Percentiles rank a stretch among this genome's conserved stretches.
Evolutionary conservation across 2,329 filamentous ascomycete genomes (phyloP).

Genomic region (Plenodomus biglobosus): DNA sequence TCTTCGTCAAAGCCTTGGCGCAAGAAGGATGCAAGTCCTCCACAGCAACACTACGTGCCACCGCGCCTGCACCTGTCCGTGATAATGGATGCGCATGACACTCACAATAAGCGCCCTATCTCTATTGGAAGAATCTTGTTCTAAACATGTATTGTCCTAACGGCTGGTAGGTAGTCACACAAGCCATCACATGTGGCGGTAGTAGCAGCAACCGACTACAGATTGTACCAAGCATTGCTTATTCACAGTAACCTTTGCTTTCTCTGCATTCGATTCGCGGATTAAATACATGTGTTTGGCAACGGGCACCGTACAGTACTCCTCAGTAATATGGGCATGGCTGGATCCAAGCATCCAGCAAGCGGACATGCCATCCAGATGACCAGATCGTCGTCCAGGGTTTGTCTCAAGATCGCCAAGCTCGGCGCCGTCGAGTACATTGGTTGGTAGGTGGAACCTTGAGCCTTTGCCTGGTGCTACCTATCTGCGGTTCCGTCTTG

Average conservation of each 20-base stretch:
- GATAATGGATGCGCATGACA: not conserved
- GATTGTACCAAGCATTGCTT: no score
- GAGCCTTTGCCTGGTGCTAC: no score
- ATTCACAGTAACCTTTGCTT: no score
- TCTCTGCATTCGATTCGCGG: not conserved
- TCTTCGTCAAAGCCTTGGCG: not conserved
- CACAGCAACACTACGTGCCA: not conserved
- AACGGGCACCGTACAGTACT: not conserved
- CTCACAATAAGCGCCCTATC: not conserved
- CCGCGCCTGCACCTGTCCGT: not conserved
- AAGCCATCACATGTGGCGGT: no score
- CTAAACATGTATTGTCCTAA: not conserved
- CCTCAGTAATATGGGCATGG: no score
- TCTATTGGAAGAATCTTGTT: not conserved
- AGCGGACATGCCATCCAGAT: not conserved
- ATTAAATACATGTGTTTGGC: not conserved
- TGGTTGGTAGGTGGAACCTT: no score
- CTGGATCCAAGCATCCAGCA: not conserved
- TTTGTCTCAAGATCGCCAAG: constrained; percentile 1
- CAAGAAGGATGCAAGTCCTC: not conserved
- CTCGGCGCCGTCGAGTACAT: not conserved
- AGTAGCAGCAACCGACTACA: no score
- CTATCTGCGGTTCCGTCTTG: not conserved
- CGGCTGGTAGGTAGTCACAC: not conserved
- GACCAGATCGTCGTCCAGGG: not conserved